These are phyloP conservation scores for Lactarius sp. DNA, from an alignment of 768 basidiomycete species.

Conservation along the genomic window DNA sequence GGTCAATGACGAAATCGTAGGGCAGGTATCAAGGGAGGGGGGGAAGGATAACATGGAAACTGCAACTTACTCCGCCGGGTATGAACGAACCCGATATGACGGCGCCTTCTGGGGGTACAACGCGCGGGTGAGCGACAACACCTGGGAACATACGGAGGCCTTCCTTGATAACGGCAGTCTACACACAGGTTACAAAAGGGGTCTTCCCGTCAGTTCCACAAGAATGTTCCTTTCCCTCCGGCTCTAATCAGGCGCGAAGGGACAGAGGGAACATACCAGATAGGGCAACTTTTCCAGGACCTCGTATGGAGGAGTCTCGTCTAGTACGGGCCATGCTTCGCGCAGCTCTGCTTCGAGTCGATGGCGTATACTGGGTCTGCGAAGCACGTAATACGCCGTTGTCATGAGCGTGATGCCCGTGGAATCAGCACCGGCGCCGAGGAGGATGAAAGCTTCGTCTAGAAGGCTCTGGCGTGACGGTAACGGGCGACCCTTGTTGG, in stretches of 20 bases:
- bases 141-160: constrained; percentile 41
- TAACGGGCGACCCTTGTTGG: constrained; percentile 31
- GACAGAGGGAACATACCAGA: constrained; percentile 33
- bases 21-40: not conserved
- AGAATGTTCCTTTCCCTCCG: too few species aligned
- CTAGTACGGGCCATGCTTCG: constrained; percentile 40
- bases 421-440: constrained; percentile 44
- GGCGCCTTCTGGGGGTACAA: constrained; percentile 35
- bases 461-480: constrained; percentile 27
- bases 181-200: not conserved
- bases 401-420: constrained; percentile 39
- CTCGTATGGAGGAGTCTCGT: constrained; percentile 33
- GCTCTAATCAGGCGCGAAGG: too few species aligned
- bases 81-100: constrained; percentile 35
- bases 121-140: constrained; percentile 37
- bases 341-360: constrained; percentile 34
- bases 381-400: constrained; percentile 36
- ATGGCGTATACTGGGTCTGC: constrained; percentile 30
- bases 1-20: not conserved
- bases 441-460: constrained; percentile 29
- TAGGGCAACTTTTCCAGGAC: constrained; percentile 43
- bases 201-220: not conserved
- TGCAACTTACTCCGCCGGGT: constrained; percentile 37
- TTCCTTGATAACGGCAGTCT: constrained; percentile 48
- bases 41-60: not conserved